These are phyloP conservation scores for Auriculariales sp. DNA, from an alignment of 768 basidiomycete genomes.

Conservation along the genomic window DNA sequence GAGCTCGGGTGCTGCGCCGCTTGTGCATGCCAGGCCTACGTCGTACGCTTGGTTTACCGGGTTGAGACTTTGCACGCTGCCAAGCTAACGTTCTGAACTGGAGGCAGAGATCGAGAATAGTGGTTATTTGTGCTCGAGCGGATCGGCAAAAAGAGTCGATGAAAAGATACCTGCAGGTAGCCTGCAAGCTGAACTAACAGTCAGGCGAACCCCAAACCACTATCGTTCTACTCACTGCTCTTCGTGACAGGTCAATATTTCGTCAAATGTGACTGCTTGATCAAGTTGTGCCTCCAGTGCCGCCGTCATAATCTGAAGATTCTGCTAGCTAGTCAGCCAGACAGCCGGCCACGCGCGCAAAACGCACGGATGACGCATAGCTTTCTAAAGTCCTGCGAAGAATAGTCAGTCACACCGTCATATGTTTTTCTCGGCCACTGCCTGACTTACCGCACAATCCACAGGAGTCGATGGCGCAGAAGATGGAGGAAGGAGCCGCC, in stretches of 20 bases:
- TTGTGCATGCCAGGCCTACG: too few species aligned
- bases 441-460: slow-evolving; percentile 79
- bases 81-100: slow-evolving; percentile 35
- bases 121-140: slow-evolving; percentile 52
- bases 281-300: slow-evolving; percentile 44
- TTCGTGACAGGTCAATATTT: slow-evolving; percentile 56
- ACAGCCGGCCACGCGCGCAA: too few species aligned
- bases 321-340: background rate
- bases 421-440: slow-evolving; percentile 9
- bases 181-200: background rate
- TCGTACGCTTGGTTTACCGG: too few species aligned
- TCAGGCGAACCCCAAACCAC: background rate
- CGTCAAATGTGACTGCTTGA: slow-evolving; percentile 50
- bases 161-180: slow-evolving; percentile 19
- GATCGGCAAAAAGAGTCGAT: slow-evolving; percentile 7
- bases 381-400: background rate
- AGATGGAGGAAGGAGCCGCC: slow-evolving; percentile 37
- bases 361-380: background rate
- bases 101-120: slow-evolving; percentile 59
- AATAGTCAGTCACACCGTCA: background rate
- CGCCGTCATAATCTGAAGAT: slow-evolving; percentile 40
- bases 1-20: too few species aligned
- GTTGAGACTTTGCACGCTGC: too few species aligned
- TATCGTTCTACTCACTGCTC: slow-evolving; percentile 38
- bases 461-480: slow-evolving; percentile 60